Conservation (phyloP, 129 eudicot genomes). For the Dittrichia graveolens region DNA sequence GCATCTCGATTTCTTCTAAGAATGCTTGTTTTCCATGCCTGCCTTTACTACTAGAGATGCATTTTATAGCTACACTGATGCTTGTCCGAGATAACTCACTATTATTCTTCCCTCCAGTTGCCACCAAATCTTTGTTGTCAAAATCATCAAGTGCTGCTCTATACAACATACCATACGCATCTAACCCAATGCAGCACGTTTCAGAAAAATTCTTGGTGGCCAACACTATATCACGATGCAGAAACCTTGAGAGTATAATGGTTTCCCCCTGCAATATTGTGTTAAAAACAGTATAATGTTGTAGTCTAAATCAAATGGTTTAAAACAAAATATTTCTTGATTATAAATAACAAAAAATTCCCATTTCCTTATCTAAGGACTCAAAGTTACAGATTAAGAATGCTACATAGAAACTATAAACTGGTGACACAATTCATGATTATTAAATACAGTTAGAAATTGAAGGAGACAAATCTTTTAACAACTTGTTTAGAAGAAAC, state of each 20-base stretch:
- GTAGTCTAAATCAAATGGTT: background rate
- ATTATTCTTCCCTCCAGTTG: background rate
- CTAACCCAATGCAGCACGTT: background rate
- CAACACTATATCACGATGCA: background rate
- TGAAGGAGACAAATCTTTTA: too few species aligned
- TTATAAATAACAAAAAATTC: background rate
- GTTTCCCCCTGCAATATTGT: constrained; percentile 15
- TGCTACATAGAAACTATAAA: too few species aligned
- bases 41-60: background rate
- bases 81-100: background rate
- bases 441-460: too few species aligned
- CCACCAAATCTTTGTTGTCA: background rate
- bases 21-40: background rate
- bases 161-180: background rate
- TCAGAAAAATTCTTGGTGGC: background rate
- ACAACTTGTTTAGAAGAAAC: too few species aligned
- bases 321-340: too few species aligned
- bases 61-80: background rate
- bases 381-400: background rate
- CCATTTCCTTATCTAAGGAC: background rate
- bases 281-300: background rate
- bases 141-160: background rate
- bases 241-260: background rate
- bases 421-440: too few species aligned
- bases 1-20: background rate